Base-by-base conservation (phyloP, 441 rosid genomes). In the Lepidium campestre region DNA sequence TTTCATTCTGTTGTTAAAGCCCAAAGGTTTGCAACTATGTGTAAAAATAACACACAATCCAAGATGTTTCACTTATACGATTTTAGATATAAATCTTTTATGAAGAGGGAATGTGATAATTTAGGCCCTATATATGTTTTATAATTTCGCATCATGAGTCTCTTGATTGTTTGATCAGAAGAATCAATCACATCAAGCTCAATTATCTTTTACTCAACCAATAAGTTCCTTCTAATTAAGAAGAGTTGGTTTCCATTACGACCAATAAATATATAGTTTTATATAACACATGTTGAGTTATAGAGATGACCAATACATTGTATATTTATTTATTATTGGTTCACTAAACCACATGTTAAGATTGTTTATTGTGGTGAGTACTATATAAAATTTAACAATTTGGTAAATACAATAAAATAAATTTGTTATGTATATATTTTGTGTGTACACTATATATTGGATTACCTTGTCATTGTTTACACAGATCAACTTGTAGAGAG, bases 151-250 rank as follows among this genome's bases (percentile, higher is more conserved):
- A 62, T 48, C 14, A 40, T 42, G 8, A 1, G 27, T 25, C 25
- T 63, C 57, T 63, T 47, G 36, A 49, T 49, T 36, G 13, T 36
- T 12, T 48, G 27, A 50, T 37, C n/a, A 17, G 27, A 50, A 22
- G 50, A 63, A 48, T 36, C 68, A 39, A 37, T 64, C 59, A 64
- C 22, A 50, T 49, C 29, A 37, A 20, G 27, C 40, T 50, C 68
- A 39, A 39, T 25, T 37, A 50, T 64, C 49, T 27, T 64, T 39
- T 9, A 27, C 59, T 39, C 68, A 50, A 27, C 50, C 41, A 40
- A 40, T 52, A 27, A 48, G 46, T 9, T 60, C 23, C 6, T 62
- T 6, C 3, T 22, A 5, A 18, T 29, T 10, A 48, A 49, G 23
- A 23, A 23, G 57, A 22, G 25, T 48, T 22, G 49, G 59, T 50